A percentile compares a stretch with the other conserved stretches of the same genome.
phyloP scores from a whole-genome alignment of 306 rosid species.

The Castanopsis chinensis region DNA sequence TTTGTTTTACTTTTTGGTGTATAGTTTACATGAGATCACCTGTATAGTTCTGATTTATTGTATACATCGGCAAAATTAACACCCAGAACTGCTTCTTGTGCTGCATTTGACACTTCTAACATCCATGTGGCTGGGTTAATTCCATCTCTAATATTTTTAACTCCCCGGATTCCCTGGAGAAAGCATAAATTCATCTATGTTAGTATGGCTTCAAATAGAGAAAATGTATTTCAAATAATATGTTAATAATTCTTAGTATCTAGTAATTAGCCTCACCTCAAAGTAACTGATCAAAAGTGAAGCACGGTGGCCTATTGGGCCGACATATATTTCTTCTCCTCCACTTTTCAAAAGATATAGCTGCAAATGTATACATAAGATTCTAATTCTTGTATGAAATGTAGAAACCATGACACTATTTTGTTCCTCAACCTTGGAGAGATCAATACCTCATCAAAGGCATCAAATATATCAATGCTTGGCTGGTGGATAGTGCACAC shows the following conservation, averaged over 20 bases:
- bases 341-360: slow-evolving; percentile 77
- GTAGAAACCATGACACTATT: slow-evolving; percentile 5
- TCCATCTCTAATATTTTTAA: slow-evolving; percentile 68
- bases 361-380: slow-evolving; percentile 9
- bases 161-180: slow-evolving; percentile 57
- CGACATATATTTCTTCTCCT: slow-evolving; percentile 74
- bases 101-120: slow-evolving; percentile 67
- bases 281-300: slow-evolving; percentile 61
- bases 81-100: slow-evolving; percentile 60
- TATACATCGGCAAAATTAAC: slow-evolving; percentile 53
- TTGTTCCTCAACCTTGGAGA: too few species aligned
- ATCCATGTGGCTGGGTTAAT: slow-evolving; percentile 97
- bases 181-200: too few species aligned
- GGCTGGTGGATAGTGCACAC: slow-evolving; percentile 99
- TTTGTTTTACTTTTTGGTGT: background rate
- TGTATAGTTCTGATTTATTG: slow-evolving; percentile 54
- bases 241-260: too few species aligned
- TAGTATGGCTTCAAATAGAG: too few species aligned
- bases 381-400: slow-evolving; percentile 20
- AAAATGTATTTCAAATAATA: too few species aligned
- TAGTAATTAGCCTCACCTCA: slow-evolving; percentile 48
- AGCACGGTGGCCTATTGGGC: slow-evolving; percentile 66
- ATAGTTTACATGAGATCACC: slow-evolving; percentile 25
- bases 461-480: slow-evolving; percentile 90
- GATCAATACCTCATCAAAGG: slow-evolving; percentile 80